phyloP scores from a whole-genome alignment of 2,329 filamentous ascomycete genomes.

The Mycogone perniciosa region DNA sequence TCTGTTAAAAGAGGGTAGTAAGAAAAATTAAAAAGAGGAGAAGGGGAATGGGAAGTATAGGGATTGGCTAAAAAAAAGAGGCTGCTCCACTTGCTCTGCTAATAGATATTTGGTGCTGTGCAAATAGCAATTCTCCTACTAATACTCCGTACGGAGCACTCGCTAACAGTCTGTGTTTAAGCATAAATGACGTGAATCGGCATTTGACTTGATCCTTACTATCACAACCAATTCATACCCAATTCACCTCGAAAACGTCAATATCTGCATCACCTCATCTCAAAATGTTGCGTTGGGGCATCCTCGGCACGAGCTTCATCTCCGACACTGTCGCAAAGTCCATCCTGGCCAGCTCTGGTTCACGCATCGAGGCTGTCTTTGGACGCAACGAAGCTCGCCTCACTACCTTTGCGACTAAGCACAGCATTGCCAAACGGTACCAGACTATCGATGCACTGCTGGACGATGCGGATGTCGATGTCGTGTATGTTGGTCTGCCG shows the following conservation, averaged over 20 bases:
- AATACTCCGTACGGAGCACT: too few species aligned
- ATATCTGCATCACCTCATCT: not conserved
- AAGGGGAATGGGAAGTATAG: too few species aligned
- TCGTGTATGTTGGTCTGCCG: constrained; percentile 23
- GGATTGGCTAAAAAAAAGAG: too few species aligned
- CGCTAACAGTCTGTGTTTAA: too few species aligned
- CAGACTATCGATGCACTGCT: constrained; percentile 18
- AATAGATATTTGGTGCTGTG: too few species aligned
- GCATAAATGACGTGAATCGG: too few species aligned
- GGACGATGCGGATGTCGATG: constrained; percentile 20
- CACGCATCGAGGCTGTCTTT: constrained; percentile 21
- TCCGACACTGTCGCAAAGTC: constrained; percentile 20
- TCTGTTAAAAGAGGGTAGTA: too few species aligned
- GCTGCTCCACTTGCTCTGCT: too few species aligned
- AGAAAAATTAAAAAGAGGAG: too few species aligned
- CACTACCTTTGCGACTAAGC: constrained; percentile 20
- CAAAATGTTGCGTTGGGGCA: constrained; percentile 22
- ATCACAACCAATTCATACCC: not conserved
- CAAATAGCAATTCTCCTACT: too few species aligned
- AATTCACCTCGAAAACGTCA: not conserved
- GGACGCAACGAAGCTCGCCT: constrained; percentile 20
- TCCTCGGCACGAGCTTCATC: constrained; percentile 26
- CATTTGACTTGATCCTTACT: too few species aligned
- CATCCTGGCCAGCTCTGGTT: constrained; percentile 18
- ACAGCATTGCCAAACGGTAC: constrained; percentile 18